Evolutionary conservation across 2,329 filamentous ascomycete genomes (phyloP), one percentile per base, ranked within the genome.

Genomic region (Dichotomopilus funicola): DNA sequence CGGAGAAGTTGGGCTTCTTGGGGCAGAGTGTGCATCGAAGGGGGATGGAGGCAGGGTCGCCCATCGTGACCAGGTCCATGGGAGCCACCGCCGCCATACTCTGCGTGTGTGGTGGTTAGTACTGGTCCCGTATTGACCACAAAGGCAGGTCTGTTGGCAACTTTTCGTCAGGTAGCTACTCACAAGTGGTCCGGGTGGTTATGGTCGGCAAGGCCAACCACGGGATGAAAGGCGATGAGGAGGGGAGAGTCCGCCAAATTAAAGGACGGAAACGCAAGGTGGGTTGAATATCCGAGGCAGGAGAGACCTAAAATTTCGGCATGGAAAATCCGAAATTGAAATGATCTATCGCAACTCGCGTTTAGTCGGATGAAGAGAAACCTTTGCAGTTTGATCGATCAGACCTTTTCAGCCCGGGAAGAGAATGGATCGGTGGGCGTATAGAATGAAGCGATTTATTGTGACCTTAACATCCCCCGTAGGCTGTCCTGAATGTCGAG

Each of bases 11-110:
- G 41, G 89, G 89, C 58, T 80, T 80, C 62, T 86, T 89, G 38
- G 88, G 86, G 69, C 92, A 97, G 63, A 96, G 86, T 66, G 79
- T 85, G 81, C 92, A 97, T 63, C 83, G 74, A 49, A 96, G 82
- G 55, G 87, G 83, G 57, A 91, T 85, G 48, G 68, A 40, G 47
- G 47, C 43, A 49, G 57, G 53, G 11, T 44, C 52, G 50, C 34
- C 47, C 54, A 45, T 59, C 53, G 51, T 54, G 45, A 59, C 49
- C 55, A 58, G 19, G 2, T 61, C 58, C 64, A 66, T 66, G 13
- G 59, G 58, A n/a, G 65, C 61, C 49, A 64, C 51, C 7, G 67
- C 62, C 49, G 70, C 71, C 75, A 78, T 77, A 53, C 59, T 73
- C 61, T 64, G 59, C 48, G 13, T 6, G 31, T 44, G 13, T 19